Evolutionary conservation across 2,329 filamentous ascomycete genomes (phyloP), one percentile per base, ranked within the genome.

Genomic region (Teratosphaeria epicoccoides): DNA sequence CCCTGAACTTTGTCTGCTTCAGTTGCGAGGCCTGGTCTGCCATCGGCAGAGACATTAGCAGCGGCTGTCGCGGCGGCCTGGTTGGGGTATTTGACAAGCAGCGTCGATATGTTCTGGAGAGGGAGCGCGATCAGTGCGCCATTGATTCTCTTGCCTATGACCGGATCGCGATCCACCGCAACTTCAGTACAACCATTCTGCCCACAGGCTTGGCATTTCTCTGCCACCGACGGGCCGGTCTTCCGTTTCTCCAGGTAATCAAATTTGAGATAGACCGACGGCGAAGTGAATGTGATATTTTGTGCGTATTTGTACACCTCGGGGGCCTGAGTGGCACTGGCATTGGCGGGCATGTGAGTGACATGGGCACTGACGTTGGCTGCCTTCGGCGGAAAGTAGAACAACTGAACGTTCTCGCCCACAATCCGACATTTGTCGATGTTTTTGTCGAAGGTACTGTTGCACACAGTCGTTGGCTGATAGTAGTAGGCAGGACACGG

Each of bases 181-280:
- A n/a, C n/a, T n/a, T n/a, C n/a, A n/a, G 12, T n/a, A 12, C 46
- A 48, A 11, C 46, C 46, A 37, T 48, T 22, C 24, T 20, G 20
- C 7, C 46, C 46, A 12, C 46, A 48, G 12, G 14, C 17, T n/a
- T 24, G 17, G 24, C 46, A 48, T n/a, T 4, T 11, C 12, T 17
- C 3, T 11, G 6, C 24, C 29, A 14, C 37, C 23, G 17, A 26
- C 43, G 37, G 48, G 43, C 12, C 29, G 26, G 4, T 52, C 17
- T 26, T 50, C 22, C 12, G 23, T 28, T 52, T 56, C 49, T 49
- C 54, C 24, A 60, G 50, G 11, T 47, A 50, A 33, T 59, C 55
- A 43, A 56, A 60, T 14, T 56, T 58, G 12, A 60, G 46, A 28
- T 60, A 60, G 10, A 60, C 46, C 7, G 57, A 56, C 11, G 58